These are phyloP conservation scores for Ustilaginoidea virens DNA, from an alignment of 2,329 filamentous ascomycete species.

Conservation along the genomic window DNA sequence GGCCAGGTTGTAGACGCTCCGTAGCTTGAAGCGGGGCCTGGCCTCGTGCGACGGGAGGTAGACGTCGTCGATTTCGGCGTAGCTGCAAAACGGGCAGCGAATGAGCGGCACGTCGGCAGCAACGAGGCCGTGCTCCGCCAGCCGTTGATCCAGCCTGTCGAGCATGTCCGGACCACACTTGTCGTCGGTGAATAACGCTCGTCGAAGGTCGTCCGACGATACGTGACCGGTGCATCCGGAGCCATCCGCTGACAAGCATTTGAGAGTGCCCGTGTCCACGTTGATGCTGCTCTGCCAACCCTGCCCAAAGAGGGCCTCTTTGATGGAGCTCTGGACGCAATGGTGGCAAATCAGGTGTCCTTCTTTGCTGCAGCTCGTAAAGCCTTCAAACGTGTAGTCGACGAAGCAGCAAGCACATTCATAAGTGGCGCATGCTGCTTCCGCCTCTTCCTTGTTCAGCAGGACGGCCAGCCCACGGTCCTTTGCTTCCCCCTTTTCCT, in stretches of 20 bases:
- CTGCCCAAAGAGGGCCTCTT: constrained; percentile 85
- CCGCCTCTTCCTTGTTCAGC: constrained; percentile 44
- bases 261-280: constrained; percentile 54
- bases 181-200: constrained; percentile 58
- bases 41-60: constrained; percentile 44
- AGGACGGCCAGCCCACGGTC: constrained; percentile 37
- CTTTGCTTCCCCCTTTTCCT: constrained; percentile 27
- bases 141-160: constrained; percentile 60
- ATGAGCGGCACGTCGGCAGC: constrained; percentile 62
- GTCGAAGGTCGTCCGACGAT: constrained; percentile 50
- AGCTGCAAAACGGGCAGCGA: constrained; percentile 80
- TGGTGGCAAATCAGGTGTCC: constrained; percentile 66
- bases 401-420: constrained; percentile 73
- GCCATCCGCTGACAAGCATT: constrained; percentile 64
- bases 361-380: constrained; percentile 52
- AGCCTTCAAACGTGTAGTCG: constrained; percentile 54
- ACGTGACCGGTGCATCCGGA: constrained; percentile 63
- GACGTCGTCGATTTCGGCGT: constrained; percentile 73
- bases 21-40: constrained; percentile 39
- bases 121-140: constrained; percentile 61
- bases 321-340: constrained; percentile 68
- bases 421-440: constrained; percentile 36
- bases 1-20: constrained; percentile 29
- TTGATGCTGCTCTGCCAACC: constrained; percentile 76
- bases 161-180: constrained; percentile 57